These are phyloP conservation scores for Colletotrichum incanum DNA, from an alignment of 2,329 filamentous ascomycete genomes.

Conservation along the genomic window DNA sequence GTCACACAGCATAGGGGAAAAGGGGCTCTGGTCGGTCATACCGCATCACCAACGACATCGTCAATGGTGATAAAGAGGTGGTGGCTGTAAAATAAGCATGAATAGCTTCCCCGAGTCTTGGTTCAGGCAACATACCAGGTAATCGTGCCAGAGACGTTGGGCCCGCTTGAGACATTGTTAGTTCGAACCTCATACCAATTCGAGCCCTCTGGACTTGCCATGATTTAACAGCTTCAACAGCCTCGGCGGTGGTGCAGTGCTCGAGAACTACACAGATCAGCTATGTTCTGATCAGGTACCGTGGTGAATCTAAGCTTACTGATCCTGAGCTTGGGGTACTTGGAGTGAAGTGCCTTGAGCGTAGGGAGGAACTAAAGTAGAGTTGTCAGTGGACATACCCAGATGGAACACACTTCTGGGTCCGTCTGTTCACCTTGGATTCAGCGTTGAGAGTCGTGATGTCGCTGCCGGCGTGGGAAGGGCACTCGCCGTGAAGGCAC, in stretches of 20 bases:
- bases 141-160: constrained; percentile 73
- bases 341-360: constrained; percentile 78
- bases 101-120: neutral
- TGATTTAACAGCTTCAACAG: constrained; percentile 78
- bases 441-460: constrained; percentile 79
- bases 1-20: neutral
- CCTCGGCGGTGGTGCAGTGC: constrained; percentile 90
- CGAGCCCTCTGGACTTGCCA: neutral
- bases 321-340: constrained; percentile 81
- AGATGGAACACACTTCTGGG: neutral
- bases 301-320: constrained; percentile 4
- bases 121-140: constrained; percentile 50
- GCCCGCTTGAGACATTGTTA: constrained; percentile 74
- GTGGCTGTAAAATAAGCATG: constrained; percentile 69
- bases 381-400: neutral
- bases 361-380: constrained; percentile 80
- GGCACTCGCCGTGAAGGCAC: constrained; percentile 95
- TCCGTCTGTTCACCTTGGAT: constrained; percentile 57
- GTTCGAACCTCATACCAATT: neutral
- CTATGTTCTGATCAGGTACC: too few species aligned
- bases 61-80: constrained; percentile 87
- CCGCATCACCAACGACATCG: constrained; percentile 73
- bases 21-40: constrained; percentile 33
- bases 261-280: constrained; percentile 68
- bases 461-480: constrained; percentile 54